These are phyloP conservation scores for Populus trichocarpa DNA, from an alignment of 441 rosid genomes.

Conservation along the genomic window DNA sequence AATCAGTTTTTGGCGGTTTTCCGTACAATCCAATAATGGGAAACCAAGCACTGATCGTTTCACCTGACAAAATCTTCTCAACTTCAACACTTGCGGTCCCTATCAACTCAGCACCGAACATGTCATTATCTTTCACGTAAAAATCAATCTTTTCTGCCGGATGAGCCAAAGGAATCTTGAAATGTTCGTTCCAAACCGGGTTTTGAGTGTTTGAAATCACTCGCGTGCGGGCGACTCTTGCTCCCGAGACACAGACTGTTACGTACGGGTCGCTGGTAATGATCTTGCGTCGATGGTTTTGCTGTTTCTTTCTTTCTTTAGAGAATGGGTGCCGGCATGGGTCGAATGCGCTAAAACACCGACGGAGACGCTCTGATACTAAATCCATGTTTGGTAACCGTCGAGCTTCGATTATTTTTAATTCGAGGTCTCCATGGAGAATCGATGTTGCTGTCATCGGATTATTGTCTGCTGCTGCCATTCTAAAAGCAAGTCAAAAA, in stretches of 20 bases:
- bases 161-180: slow-evolving; percentile 67
- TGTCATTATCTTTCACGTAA: slow-evolving; percentile 67
- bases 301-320: neutral
- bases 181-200: slow-evolving; percentile 73
- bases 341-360: slow-evolving; percentile 37
- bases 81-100: slow-evolving; percentile 56
- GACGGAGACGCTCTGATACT: slow-evolving; percentile 51
- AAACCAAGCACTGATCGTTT: slow-evolving; percentile 56
- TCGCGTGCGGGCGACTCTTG: slow-evolving; percentile 77
- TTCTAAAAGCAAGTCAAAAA: neutral
- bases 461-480: slow-evolving; percentile 18
- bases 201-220: slow-evolving; percentile 59
- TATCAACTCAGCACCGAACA: slow-evolving; percentile 74
- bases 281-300: slow-evolving; percentile 32
- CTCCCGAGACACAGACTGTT: slow-evolving; percentile 61
- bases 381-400: slow-evolving; percentile 79
- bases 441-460: slow-evolving; percentile 11
- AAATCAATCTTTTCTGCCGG: slow-evolving; percentile 57
- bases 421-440: slow-evolving; percentile 73
- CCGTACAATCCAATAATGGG: slow-evolving; percentile 46
- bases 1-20: slow-evolving; percentile 61
- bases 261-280: slow-evolving; percentile 92
- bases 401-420: slow-evolving; percentile 66
- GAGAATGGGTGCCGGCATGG: slow-evolving; percentile 28
- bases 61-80: slow-evolving; percentile 35